These are phyloP conservation scores for Schwanniomyces yamadae DNA, from an alignment of 805 yeast species.

Conservation along the genomic window DNA sequence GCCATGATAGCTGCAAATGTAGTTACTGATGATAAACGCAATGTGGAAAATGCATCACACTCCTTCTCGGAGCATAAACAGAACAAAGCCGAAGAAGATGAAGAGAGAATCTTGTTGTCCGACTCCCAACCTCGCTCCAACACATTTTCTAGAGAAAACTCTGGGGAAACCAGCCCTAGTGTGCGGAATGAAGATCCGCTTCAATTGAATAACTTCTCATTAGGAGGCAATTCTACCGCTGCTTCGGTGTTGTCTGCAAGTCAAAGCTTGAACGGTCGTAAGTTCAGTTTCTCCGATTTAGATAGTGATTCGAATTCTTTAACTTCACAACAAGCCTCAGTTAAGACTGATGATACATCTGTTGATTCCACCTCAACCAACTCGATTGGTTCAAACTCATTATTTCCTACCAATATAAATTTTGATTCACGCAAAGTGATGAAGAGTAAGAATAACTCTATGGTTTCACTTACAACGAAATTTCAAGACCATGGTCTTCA, in stretches of 20 bases:
- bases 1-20: slow-evolving; percentile 41
- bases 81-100: slow-evolving; percentile 7
- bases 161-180: neutral
- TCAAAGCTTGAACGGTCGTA: slow-evolving; percentile 10
- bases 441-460: slow-evolving; percentile 9
- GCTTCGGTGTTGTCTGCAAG: too few relatives aligned
- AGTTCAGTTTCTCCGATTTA: slow-evolving; percentile 15
- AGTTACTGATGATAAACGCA: slow-evolving; percentile 16
- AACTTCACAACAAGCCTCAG: slow-evolving; percentile 6
- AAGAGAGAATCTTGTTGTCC: neutral
- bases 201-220: neutral
- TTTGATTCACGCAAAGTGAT: neutral
- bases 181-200: neutral
- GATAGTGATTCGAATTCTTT: slow-evolving; percentile 24
- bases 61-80: slow-evolving; percentile 34
- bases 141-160: neutral
- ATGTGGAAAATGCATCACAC: slow-evolving; percentile 24
- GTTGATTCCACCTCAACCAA: slow-evolving; percentile 5
- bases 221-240: too few relatives aligned
- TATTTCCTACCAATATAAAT: slow-evolving; percentile 5
- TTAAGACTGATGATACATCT: slow-evolving; percentile 7
- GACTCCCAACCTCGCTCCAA: neutral
- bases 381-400: slow-evolving; percentile 4
- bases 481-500: slow-evolving; percentile 26
- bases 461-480: slow-evolving; percentile 26